phyloP scores from a whole-genome alignment of 1,284 basidiomycete species.

The Apiotrichum sp. region DNA sequence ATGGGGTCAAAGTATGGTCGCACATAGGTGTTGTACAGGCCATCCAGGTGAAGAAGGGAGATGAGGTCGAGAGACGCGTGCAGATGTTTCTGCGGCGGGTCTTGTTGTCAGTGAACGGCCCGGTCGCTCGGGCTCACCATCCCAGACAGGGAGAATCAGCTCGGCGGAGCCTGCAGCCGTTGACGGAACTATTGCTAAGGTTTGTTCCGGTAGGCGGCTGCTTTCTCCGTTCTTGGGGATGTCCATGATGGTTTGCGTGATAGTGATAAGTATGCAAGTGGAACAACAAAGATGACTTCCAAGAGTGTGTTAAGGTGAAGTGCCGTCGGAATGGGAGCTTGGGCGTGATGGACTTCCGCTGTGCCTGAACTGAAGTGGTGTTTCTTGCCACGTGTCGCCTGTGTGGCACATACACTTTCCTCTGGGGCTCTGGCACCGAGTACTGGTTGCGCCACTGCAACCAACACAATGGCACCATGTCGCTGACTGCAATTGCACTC shows the following conservation, averaged over 20 bases:
- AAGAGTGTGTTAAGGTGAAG: too few species aligned
- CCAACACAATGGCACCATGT: too few species aligned
- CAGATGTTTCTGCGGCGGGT: constrained; percentile 27
- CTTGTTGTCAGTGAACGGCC: constrained; percentile 33
- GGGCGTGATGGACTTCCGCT: too few species aligned
- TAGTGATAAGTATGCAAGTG: too few species aligned
- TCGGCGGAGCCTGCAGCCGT: background rate
- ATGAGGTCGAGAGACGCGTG: constrained; percentile 40
- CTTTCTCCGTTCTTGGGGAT: constrained; percentile 34
- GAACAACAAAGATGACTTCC: too few species aligned
- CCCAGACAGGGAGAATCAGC: constrained; percentile 33
- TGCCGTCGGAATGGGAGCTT: too few species aligned
- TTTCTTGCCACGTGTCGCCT: too few species aligned
- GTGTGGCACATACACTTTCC: too few species aligned
- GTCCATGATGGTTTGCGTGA: constrained; percentile 18
- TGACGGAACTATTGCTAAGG: constrained; percentile 2
- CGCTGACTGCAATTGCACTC: too few species aligned
- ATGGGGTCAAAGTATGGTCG: constrained; percentile 31
- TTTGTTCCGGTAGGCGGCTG: constrained; percentile 9
- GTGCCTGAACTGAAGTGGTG: too few species aligned
- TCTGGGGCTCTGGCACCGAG: too few species aligned
- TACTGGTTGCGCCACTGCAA: too few species aligned
- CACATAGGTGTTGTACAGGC: constrained; percentile 38
- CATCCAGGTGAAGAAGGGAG: constrained; percentile 35
- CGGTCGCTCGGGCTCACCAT: constrained; percentile 36